Conservation (phyloP, 1,139 yeast genomes). For the Candida anutae region DNA sequence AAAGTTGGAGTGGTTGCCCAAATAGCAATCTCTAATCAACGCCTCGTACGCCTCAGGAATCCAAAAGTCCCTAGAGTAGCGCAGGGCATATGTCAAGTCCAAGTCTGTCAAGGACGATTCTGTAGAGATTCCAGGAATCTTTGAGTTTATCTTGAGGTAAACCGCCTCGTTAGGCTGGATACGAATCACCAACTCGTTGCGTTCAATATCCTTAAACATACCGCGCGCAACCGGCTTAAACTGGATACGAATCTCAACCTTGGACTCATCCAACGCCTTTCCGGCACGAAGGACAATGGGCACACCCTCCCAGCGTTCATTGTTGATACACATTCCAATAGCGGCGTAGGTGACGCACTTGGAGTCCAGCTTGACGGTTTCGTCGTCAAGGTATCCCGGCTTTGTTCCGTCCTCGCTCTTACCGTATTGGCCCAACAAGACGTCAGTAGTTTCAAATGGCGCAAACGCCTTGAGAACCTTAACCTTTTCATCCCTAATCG, state of each 20-base stretch:
- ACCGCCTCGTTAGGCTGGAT: slow-evolving; percentile 94
- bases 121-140: slow-evolving; percentile 85
- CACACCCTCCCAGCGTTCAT: slow-evolving; percentile 98
- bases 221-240: slow-evolving; percentile 83
- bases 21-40: slow-evolving; percentile 79
- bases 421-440: slow-evolving; percentile 82
- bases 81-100: slow-evolving; percentile 74
- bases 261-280: slow-evolving; percentile 84
- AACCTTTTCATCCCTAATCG: slow-evolving; percentile 93
- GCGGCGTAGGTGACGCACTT: slow-evolving; percentile 94
- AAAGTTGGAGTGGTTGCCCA: slow-evolving; percentile 93
- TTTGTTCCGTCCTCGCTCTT: slow-evolving; percentile 79
- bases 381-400: slow-evolving; percentile 90
- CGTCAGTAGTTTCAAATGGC: slow-evolving; percentile 56
- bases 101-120: slow-evolving; percentile 80
- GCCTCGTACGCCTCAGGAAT: slow-evolving; percentile 98
- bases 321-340: slow-evolving; percentile 63
- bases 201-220: slow-evolving; percentile 70
- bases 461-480: slow-evolving; percentile 79
- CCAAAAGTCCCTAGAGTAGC: slow-evolving; percentile 79
- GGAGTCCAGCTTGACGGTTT: slow-evolving; percentile 75
- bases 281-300: slow-evolving; percentile 96
- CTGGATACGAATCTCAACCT: slow-evolving; percentile 92
- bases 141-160: slow-evolving; percentile 84
- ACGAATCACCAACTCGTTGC: slow-evolving; percentile 89